These are phyloP conservation scores for Clonostachys sp. DNA, from an alignment of 2,329 filamentous ascomycete species.

Conservation along the genomic window DNA sequence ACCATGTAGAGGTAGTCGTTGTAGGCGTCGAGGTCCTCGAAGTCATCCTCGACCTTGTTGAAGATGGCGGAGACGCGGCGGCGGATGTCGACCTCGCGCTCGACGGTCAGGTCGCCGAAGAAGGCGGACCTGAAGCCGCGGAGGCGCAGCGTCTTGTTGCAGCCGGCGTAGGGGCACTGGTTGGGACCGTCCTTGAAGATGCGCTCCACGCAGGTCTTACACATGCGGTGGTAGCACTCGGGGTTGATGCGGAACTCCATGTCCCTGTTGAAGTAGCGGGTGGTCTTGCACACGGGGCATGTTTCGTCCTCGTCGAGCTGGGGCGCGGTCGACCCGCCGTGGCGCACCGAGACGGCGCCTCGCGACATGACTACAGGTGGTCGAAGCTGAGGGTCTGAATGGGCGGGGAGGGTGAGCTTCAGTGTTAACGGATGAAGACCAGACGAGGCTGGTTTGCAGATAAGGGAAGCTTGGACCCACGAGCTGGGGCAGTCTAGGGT, in stretches of 20 bases:
- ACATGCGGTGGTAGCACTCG: conserved; percentile 99
- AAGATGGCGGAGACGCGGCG: conserved; percentile 75
- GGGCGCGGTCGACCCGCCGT: conserved; percentile 4
- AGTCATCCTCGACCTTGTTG: conserved; percentile 87
- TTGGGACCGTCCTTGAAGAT: conserved; percentile 91
- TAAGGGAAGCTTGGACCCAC: conserved; percentile 2
- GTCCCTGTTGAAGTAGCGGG: conserved; percentile 88
- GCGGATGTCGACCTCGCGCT: conserved; percentile 91
- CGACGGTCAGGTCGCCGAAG: conserved; percentile 82
- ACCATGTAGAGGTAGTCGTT: conserved; percentile 95
- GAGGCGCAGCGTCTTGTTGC: conserved; percentile 80
- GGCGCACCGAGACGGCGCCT: not conserved
- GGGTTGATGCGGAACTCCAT: conserved; percentile 96
- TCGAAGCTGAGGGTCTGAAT: not conserved
- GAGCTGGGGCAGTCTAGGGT: not conserved
- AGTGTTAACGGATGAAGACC: not conserved
- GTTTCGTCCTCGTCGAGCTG: conserved; percentile 54
- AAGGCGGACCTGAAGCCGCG: conserved; percentile 82
- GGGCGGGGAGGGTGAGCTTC: not conserved
- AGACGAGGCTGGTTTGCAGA: not conserved
- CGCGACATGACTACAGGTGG: no score
- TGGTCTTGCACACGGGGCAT: conserved; percentile 96
- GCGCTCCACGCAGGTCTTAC: conserved; percentile 89
- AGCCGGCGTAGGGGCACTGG: conserved; percentile 86
- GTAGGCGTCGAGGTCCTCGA: conserved; percentile 76